Base-by-base conservation (phyloP, 176 grass and related monocot genomes). In the Raddia distichophylla region DNA sequence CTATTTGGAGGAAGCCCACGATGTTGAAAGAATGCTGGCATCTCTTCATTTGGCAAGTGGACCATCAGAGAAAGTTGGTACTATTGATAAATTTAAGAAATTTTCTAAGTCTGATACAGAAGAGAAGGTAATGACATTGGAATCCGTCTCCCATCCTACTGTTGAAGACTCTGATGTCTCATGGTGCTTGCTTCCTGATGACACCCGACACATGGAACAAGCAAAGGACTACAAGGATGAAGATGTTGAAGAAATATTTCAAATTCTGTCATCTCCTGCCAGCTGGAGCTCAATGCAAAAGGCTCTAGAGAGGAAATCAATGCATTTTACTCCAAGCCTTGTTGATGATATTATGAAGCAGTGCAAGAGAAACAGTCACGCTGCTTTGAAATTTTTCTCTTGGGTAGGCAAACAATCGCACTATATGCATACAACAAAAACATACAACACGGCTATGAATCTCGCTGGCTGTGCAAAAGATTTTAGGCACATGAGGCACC, bases 391-490 rank as follows among this genome's bases (percentile, higher is more conserved):
- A 57, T 97, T 97, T 54, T 97, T 94, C 75, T 86, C 57, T 74
- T 97, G 95, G 95, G 74, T 92, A 50, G 67, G 83, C 4, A 90
- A 66, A 74, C 81, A 46, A 53, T 54, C 78, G 64, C 76, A 86
- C 53, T 97, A 92, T 75, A 78, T 64, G 42, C 90, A 90, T 44
- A 87, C 75, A 60, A 80, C 90, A 79, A 79, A 86, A 83, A 87
- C 83, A 18, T 94, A 92, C 72, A 97, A 89, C 78, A 78, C 85
- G 60, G 95, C 92, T 80, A 97, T 97, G 77, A 97, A 97, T 85
- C 84, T 97, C 37, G 81, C 88, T 37, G 92, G 95, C 10, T 83
- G 83, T 47, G 86, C 87, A 60, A 97, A 97, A 84, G 90, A 97
- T 89, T 97, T 94, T 75, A 86, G 86, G 76, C 90, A 94, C 76